Conservation (phyloP, 1,284 basidiomycete genomes). For the Austroboletus olivaceoglutinosus region DNA sequence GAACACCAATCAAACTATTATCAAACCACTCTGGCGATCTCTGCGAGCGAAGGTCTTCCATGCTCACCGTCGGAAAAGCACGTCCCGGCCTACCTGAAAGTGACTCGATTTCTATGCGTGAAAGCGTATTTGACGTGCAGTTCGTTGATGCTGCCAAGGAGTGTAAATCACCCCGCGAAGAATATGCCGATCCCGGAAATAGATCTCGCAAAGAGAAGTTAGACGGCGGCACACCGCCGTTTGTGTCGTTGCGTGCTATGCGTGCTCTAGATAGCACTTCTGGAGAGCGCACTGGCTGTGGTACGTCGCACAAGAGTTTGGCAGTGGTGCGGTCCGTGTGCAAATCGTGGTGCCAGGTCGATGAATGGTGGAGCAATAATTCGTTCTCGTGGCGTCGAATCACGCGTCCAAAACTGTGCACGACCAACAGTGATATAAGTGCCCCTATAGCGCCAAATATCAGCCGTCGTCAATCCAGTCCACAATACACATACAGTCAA, state of each 20-base stretch:
- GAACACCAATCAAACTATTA: not conserved
- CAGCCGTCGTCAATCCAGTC: not conserved
- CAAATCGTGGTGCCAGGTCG: conserved; percentile 39
- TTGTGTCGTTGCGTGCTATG: not conserved
- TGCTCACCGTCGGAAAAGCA: conserved; percentile 1
- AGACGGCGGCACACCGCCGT: not conserved
- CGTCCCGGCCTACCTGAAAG: not conserved
- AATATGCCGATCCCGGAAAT: conserved; percentile 6
- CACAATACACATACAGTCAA: conserved; percentile 50
- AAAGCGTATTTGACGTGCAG: conserved; percentile 11
- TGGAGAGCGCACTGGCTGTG: not conserved
- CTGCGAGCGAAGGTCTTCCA: conserved; percentile 3
- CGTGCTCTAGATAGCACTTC: conserved; percentile 11
- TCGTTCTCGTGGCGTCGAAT: conserved; percentile 63
- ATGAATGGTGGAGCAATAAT: conserved; percentile 50
- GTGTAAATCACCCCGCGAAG: conserved; percentile 10
- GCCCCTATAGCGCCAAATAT: conserved; percentile 43
- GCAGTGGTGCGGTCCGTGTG: conserved; percentile 16
- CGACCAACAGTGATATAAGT: conserved; percentile 53
- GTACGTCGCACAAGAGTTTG: conserved; percentile 13
- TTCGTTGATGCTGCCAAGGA: conserved; percentile 14
- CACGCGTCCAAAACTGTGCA: conserved; percentile 63
- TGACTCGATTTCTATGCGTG: conserved; percentile 8
- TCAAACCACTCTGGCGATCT: conserved; percentile 6
- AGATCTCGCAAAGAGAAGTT: conserved; percentile 4